These are phyloP conservation scores for Aspergillus sclerotiicarbonarius DNA, from an alignment of 495 filamentous ascomycete species.

Conservation along the genomic window DNA sequence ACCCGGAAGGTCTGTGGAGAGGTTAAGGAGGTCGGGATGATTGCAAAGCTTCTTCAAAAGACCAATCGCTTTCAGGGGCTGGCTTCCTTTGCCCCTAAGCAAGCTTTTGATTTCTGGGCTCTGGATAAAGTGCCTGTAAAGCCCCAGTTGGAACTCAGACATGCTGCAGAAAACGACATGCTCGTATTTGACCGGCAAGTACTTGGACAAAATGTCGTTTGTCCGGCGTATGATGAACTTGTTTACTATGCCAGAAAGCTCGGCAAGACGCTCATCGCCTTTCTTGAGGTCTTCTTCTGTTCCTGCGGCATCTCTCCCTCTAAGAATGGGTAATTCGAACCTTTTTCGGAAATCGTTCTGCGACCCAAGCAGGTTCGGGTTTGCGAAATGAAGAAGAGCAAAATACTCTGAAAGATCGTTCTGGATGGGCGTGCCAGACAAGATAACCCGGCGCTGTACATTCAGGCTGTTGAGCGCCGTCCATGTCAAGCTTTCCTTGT, in stretches of 20 bases:
- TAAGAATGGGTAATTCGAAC: conserved; percentile 89
- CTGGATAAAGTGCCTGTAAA: conserved; percentile 96
- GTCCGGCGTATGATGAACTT: conserved; percentile 98
- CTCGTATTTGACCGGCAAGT: conserved; percentile 97
- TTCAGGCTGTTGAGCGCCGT: conserved; percentile 85
- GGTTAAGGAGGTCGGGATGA: conserved; percentile 88
- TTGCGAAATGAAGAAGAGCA: conserved; percentile 92
- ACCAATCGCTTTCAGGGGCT: conserved; percentile 93
- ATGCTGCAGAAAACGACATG: conserved; percentile 99
- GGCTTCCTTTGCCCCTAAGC: conserved; percentile 90
- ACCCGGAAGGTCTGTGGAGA: conserved; percentile 81
- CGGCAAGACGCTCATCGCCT: conserved; percentile 79
- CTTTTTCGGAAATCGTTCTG: conserved; percentile 91
- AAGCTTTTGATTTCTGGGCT: conserved; percentile 93
- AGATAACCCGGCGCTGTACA: conserved; percentile 86
- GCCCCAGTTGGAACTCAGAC: conserved; percentile 82
- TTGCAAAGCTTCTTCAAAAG: conserved; percentile 99
- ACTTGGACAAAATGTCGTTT: conserved; percentile 97
- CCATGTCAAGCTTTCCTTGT: conserved; percentile 94
- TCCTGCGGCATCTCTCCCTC: conserved; percentile 87
- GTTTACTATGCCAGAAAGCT: conserved; percentile 84
- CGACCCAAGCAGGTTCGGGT: conserved; percentile 86
- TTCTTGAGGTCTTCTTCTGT: conserved; percentile 77
- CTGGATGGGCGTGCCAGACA: conserved; percentile 96
- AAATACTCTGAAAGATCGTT: conserved; percentile 99